Base-by-base conservation (phyloP, 1,284 basidiomycete species). In the Tranzscheliella williamsii region DNA sequence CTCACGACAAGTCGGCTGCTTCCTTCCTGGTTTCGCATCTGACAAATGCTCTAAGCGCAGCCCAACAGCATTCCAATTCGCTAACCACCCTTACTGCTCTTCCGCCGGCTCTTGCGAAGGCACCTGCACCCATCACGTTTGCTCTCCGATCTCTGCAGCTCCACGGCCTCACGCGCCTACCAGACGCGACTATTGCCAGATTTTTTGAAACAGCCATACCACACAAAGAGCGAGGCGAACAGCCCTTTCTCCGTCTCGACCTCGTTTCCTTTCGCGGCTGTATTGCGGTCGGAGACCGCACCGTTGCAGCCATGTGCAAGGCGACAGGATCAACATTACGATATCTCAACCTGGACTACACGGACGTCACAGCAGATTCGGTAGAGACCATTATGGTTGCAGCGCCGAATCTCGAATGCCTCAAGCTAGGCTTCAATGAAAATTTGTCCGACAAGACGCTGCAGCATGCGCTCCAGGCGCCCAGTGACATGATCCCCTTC, bases 291-390 rank as follows among this genome's bases (percentile, higher is more conserved):
- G 50, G 51, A 18, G 58, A 62, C 23, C 51, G 46, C 5, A 44
- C 43, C 24, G 47, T 62, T 21, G 27, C 3, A 16, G 58, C 51
- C 3, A 38, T 62, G 27, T 54, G 51, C 26, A 38, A 41, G 3
- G 46, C 51, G 1, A 50, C 51, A 1, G 52, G 52, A 15, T 7
- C 40, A 12, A 55, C 52, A 6, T 43, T 62, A 8, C 36, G 29
- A n/a, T 51, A 62, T 18, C 43, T 62, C 39, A 62, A 62, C 18
- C 33, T 62, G 16, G 58, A 62, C 41, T 55, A 38, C n/a, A 62
- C 58, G 22, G 52, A 62, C 41, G 33, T 62, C 18, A 33, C 51
- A 2, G 51, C 58, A 11, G 30, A 55, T 7, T 47, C 51, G 5
- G 51, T 62, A 11, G 6, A 31, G 2, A 12, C 23, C 11, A 43